Conservation (phyloP, 495 filamentous ascomycete species). For the Aspergillus panamensis region DNA sequence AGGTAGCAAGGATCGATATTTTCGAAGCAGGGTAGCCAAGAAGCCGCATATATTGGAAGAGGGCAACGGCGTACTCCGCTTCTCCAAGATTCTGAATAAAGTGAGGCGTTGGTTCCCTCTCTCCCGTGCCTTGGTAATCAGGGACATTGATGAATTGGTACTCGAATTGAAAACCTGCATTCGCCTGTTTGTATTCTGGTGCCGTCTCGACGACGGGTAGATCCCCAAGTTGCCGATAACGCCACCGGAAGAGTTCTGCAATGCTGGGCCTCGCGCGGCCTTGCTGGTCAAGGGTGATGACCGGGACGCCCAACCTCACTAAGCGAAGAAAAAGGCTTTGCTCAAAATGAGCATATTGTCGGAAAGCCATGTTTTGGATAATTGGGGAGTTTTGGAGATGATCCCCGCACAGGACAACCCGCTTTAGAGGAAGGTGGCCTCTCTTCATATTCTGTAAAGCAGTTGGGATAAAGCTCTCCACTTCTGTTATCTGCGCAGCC, state of each 20-base stretch:
- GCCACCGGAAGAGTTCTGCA: constrained; percentile 89
- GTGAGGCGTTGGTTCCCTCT: constrained; percentile 88
- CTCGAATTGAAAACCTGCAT: constrained; percentile 88
- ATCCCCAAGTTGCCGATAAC: constrained; percentile 77
- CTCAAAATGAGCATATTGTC: constrained; percentile 92
- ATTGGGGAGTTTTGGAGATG: constrained; percentile 96
- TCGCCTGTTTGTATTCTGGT: constrained; percentile 74
- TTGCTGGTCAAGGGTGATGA: constrained; percentile 87
- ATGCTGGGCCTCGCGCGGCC: constrained; percentile 84
- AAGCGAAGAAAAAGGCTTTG: constrained; percentile 92
- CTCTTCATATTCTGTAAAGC: constrained; percentile 76
- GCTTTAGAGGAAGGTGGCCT: constrained; percentile 71
- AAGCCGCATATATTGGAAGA: constrained; percentile 97
- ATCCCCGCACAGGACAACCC: constrained; percentile 90
- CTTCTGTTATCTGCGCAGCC: constrained; percentile 95
- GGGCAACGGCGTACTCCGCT: constrained; percentile 91
- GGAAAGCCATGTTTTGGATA: constrained; percentile 92
- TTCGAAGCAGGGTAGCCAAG: constrained; percentile 90
- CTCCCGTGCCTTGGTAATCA: constrained; percentile 88
- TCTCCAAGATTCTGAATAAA: constrained; percentile 97
- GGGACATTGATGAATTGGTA: constrained; percentile 97
- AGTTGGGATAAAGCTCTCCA: constrained; percentile 93
- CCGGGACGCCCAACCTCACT: constrained; percentile 83
- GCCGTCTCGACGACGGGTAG: constrained; percentile 66
- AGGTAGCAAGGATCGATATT: constrained; percentile 88